Conservation (phyloP, 352 stramenopile species). For the Lagenidium sp. region DNA sequence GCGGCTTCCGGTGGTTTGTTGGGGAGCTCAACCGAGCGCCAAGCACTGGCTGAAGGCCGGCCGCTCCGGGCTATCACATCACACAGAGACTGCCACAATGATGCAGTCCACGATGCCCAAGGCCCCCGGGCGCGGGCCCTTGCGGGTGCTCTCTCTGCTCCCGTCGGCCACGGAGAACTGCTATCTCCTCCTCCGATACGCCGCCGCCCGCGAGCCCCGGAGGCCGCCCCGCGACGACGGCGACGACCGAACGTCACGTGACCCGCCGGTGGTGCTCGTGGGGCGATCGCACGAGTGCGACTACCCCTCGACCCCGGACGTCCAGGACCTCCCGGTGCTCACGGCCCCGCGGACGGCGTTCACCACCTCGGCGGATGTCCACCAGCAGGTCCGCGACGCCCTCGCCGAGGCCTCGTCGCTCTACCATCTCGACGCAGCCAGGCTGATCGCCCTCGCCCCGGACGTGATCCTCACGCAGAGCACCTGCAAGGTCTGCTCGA, state of each 20-base stretch:
- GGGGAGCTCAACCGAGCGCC: too few species aligned
- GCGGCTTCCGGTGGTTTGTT: too few species aligned
- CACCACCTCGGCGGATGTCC: constrained; percentile 47
- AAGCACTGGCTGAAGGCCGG: too few species aligned
- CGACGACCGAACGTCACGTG: too few species aligned
- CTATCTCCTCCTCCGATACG: constrained; percentile 22
- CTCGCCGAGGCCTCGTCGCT: constrained; percentile 40
- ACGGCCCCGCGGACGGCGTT: constrained; percentile 53
- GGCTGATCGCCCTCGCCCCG: constrained; percentile 28
- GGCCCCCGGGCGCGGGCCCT: too few species aligned
- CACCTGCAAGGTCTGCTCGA: constrained; percentile 64
- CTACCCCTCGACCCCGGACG: constrained; percentile 21
- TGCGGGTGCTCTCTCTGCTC: constrained; percentile 63
- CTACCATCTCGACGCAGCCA: constrained; percentile 42
- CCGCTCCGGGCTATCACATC: too few species aligned
- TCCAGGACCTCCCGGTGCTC: constrained; percentile 37
- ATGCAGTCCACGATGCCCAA: too few species aligned
- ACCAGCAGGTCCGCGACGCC: constrained; percentile 50
- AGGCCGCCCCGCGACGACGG: constrained; percentile 1
- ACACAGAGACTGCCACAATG: too few species aligned
- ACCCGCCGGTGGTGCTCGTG: constrained; percentile 32
- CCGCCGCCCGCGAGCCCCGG: neutral
- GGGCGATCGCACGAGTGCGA: constrained; percentile 74
- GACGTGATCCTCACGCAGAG: constrained; percentile 72
- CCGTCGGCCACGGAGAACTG: constrained; percentile 64